Evolutionary conservation across 2,329 filamentous ascomycete genomes (phyloP), one percentile per base, ranked within the genome.

Genomic region (Ophidiomyces ophidiicola): DNA sequence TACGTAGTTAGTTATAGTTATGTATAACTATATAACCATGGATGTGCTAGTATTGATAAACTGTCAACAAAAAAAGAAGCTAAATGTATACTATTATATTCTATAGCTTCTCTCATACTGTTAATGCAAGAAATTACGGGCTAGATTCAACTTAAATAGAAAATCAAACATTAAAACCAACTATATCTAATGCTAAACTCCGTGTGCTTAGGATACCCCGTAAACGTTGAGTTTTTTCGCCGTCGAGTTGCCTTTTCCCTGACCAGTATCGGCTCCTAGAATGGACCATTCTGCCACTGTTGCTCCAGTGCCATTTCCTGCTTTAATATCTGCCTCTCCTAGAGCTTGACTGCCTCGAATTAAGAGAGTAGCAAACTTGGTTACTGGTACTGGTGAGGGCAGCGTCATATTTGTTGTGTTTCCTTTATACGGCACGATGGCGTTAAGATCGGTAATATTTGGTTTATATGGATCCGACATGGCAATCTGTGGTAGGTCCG

Each of bases 231-330:
- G 28, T 11, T 25, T 32, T 15, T 39, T 39, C 21, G 5, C n/a
- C 3, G 10, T 14, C 28, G 14, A 5, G 10, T 26, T 23, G 21
- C 11, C 23, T 2, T 20, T 26, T 19, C 23, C 8, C 12, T 14
- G 19, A 11, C 15, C 26, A 12, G 17, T 32, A 6, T 24, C 25
- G 17, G 36, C 45, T 11, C 48, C 56, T 35, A 69, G 46, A 41
- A 69, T 64, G 6, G 57, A 62, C 61, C 63, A 69, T 43, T 68
- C 66, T 1, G 64, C 64, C 6, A 69, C 63, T 4, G 59, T 68
- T 4, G 64, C 64, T 3, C 66, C 66, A 4, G 57, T 59, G 2
- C 59, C 59, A 41, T 61, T 58, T 20, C 55, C 52, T 5, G 53
- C 51, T n/a, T 48, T 41, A 4, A 52, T 41, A 32, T 57, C 54